Evolutionary conservation across 305 asterid species (phyloP), one percentile per base, ranked within the genome.

Genomic region (Fraxinus baroniana): DNA sequence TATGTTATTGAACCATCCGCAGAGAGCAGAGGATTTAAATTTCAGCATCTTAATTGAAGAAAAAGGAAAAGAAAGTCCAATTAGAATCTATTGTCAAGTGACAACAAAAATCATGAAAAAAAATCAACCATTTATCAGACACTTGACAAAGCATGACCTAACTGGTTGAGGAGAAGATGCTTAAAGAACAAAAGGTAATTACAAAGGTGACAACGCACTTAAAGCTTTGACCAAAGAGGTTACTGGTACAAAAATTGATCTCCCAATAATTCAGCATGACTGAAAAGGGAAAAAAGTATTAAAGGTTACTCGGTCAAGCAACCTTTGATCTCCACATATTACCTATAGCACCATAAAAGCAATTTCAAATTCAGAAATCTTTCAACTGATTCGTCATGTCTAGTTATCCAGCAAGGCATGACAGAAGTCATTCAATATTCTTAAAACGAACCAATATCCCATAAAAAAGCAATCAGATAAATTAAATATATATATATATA

Each of bases 381-480:
- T 75, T 78, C 26, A 72, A 28, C 20, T 78, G 82, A 83, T 70
- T 24, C 20, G n/a, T 49, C 70, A 7, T 4, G 41, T 75, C 46
- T 15, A 76, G 62, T 77, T 33, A 46, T 77, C 70, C 70, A 77
- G 41, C 35, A 70, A 46, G 46, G 46, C 76, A 62, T 6, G 49
- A 32, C 52, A 75, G 74, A 55, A 26, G 32, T 37, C 80, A 76
- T 70, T 77, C 68, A 68, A 75, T 75, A 84, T 32, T 44, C 0
- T 60, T 76, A 10, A 79, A n/a, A 78, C 82, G 66, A 79, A 84
- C 24, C 79, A 52, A 30, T 55, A 55, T 64, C 74, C 77, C 39
- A 28, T 57, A 24, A 82, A 78, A 41, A 9, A 49, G 75, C 78
- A 78, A 77, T 83, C 75, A 46, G 80, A 60, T 74, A 35, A 49